Base-by-base conservation (phyloP, 768 basidiomycete genomes). In the Pisolithus sp. region DNA sequence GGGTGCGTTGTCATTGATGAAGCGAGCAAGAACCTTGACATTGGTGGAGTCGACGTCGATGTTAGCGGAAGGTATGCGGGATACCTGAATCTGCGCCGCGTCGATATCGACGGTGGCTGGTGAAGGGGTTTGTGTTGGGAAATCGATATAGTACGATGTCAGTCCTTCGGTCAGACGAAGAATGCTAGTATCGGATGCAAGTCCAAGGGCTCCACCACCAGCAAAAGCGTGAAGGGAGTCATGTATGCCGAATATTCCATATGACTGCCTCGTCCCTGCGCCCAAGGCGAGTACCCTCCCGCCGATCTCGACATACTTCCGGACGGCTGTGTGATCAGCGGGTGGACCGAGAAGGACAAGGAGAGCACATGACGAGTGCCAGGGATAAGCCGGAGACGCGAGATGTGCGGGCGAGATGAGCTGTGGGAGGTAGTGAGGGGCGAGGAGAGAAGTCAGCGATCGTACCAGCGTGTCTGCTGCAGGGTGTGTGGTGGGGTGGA, bases 351-450 rank as follows among this genome's bases (percentile, higher is more conserved):
- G 89, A 82, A 95, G 70, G 46, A 93, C 85, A 17, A 97, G 78
- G 2, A 95, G 73, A 2, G 85, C 84, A 62, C 91, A 94, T 9
- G 78, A 76, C 6, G 71, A 61, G 36, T 79, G 66, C 94, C 93
- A 97, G 18, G 93, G 93, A 42, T 85, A 82, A 1, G 77, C 71
- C 9, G 73, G 84, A 0, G 75, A 70, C 1, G 74, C 68, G 5
- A 97, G 70, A 2, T 77, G 64, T 38, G 78, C 69, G 10, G 76
- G 74, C 0, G 81, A 71, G 47, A 93, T 74, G 15, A 80, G 66
- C 53, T 90, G 89, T 40, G 95, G 82, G 12, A 88, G 81, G 65
- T 93, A 94, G 63, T 84, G 77, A 0, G 90, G 85, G 13, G 76
- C 61, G 18, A 95, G 80, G 26, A 87, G 59, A 2, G 74, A 62